Percentiles rank a stretch among this genome's conserved stretches.
Evolutionary conservation across 257 asterid species (phyloP).

Genomic region (Primulina eburnea): DNA sequence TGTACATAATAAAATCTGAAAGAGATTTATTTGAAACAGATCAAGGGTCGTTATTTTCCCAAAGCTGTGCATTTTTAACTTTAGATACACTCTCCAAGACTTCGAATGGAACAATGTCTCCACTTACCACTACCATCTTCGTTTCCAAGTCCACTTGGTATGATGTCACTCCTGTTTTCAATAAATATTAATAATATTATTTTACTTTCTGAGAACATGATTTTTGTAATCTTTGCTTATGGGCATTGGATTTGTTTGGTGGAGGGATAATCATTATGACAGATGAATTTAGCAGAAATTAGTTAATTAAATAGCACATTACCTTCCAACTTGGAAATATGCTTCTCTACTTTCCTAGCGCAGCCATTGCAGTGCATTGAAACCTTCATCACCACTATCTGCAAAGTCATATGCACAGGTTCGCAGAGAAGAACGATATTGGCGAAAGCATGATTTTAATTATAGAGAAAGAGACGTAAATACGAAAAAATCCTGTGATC

Average conservation of each 20-base stretch:
- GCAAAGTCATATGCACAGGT: not conserved
- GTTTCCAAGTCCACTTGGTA: constrained; percentile 74
- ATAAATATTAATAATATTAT: no score
- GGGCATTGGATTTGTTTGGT: not conserved
- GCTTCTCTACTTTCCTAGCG: constrained; percentile 74
- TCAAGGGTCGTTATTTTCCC: constrained; percentile 35
- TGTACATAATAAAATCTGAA: not conserved
- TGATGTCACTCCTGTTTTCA: constrained; percentile 62
- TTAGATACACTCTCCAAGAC: constrained; percentile 86
- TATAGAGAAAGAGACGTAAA: no score
- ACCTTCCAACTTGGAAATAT: constrained; percentile 61
- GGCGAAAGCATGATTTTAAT: no score
- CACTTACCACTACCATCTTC: constrained; percentile 77
- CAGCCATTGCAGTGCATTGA: constrained; percentile 79
- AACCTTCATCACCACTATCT: constrained; percentile 52
- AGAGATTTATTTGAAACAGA: no score
- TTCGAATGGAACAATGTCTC: constrained; percentile 73
- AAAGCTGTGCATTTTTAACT: constrained; percentile 65
- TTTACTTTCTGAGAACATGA: no score
- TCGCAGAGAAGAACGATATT: not conserved
- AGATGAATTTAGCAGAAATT: not conserved
- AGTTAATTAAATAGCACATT: not conserved
- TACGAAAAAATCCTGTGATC: not conserved
- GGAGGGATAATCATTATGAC: not conserved
- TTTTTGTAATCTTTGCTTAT: no score